Conservation (phyloP, 73 alveolate genomes). For the Blepharisma japonicum region DNA sequence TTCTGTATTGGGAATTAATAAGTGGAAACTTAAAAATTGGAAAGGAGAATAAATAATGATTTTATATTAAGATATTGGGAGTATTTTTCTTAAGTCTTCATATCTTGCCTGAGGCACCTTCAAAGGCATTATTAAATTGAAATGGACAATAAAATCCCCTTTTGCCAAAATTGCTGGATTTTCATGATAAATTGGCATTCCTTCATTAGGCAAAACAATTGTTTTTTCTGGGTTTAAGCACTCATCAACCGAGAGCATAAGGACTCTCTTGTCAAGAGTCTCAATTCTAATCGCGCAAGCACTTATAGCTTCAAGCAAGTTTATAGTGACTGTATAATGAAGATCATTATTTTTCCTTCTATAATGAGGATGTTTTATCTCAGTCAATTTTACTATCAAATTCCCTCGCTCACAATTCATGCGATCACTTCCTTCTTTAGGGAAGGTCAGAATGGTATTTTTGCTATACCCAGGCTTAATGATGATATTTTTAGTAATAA, state of each 20-base stretch:
- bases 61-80: background rate
- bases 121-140: background rate
- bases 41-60: too few relatives aligned
- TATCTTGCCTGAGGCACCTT: background rate
- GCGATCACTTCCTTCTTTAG: conserved; percentile 65
- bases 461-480: conserved; percentile 71
- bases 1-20: too few relatives aligned
- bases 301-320: conserved; percentile 54
- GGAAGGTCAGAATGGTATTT: conserved; percentile 47
- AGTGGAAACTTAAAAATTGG: too few relatives aligned
- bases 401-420: conserved; percentile 51
- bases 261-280: conserved; percentile 63
- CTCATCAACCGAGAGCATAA: conserved; percentile 60
- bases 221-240: conserved; percentile 60
- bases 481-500: conserved; percentile 41
- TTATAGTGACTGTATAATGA: conserved; percentile 52
- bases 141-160: conserved; percentile 12
- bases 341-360: conserved; percentile 68
- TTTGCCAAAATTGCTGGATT: conserved; percentile 37
- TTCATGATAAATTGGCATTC: conserved; percentile 72
- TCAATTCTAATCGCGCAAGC: conserved; percentile 57
- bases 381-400: conserved; percentile 50
- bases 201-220: conserved; percentile 60
- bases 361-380: conserved; percentile 48
- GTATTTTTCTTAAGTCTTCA: conserved; percentile 1